Conservation (phyloP, 306 rosid species). For the Dalbergia oliveri region DNA sequence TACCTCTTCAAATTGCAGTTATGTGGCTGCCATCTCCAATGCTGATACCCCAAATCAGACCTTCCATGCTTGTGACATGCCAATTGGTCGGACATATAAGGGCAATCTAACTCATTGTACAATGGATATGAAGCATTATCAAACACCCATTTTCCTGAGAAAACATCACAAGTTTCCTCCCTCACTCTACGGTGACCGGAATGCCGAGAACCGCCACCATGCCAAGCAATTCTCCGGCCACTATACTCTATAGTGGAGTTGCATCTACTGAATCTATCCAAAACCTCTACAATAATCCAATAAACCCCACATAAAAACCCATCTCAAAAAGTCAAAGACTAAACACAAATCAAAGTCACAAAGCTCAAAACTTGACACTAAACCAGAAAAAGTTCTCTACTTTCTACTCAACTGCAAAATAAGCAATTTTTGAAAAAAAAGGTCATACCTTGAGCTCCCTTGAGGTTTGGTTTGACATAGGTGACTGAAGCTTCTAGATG, state of each 20-base stretch:
- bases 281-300: conserved; percentile 59
- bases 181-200: conserved; percentile 54
- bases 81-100: conserved; percentile 98
- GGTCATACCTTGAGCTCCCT: conserved; percentile 58
- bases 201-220: conserved; percentile 31
- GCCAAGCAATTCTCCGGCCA: conserved; percentile 74
- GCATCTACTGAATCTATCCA: conserved; percentile 92
- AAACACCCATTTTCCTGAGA: conserved; percentile 89
- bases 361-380: conserved; percentile 25
- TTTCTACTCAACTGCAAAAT: neutral
- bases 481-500: conserved; percentile 60
- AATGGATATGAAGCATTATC: conserved; percentile 83
- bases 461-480: conserved; percentile 81
- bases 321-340: conserved; percentile 39
- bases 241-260: conserved; percentile 80
- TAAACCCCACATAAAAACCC: conserved; percentile 51
- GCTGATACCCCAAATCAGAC: conserved; percentile 82
- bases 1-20: conserved; percentile 91
- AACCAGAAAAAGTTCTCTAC: neutral
- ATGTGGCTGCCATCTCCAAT: conserved; percentile 97
- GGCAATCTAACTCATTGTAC: conserved; percentile 76
- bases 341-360: conserved; percentile 39
- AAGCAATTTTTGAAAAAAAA: conserved; percentile 14
- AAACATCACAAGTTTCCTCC: conserved; percentile 73
- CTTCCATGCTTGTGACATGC: conserved; percentile 96